Evolutionary conservation across 768 basidiomycete species (phyloP).

Genomic region (Agaricus subrufescens): DNA sequence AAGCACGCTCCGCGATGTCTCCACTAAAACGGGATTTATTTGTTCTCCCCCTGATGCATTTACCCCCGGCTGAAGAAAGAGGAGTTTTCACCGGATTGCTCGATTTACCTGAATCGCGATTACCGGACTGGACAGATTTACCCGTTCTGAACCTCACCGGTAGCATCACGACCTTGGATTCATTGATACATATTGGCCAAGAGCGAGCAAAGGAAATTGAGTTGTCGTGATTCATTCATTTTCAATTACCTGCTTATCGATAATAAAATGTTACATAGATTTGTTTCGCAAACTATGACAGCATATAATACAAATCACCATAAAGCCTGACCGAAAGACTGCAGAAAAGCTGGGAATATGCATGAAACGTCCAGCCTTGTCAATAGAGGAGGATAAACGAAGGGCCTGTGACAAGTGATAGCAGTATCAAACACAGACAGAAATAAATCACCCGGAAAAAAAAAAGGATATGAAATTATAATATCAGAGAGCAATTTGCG

Average conservation of each 20-base stretch:
- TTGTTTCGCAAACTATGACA: not conserved
- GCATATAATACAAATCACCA: not conserved
- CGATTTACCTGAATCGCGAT: conserved; percentile 48
- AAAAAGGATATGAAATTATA: not conserved
- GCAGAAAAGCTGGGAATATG: not conserved
- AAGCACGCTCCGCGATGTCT: conserved; percentile 57
- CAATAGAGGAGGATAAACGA: not conserved
- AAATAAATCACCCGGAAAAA: not conserved
- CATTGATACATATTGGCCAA: conserved; percentile 26
- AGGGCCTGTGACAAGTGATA: not conserved
- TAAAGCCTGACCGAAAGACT: not conserved
- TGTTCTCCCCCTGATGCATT: conserved; percentile 62
- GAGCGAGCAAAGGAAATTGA: conserved; percentile 27
- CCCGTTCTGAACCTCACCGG: conserved; percentile 73
- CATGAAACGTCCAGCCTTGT: not conserved
- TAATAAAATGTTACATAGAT: not conserved
- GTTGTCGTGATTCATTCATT: conserved; percentile 18
- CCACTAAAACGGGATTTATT: conserved; percentile 61
- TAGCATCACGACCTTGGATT: conserved; percentile 30
- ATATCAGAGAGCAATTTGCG: conserved; percentile 60
- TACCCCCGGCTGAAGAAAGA: conserved; percentile 18
- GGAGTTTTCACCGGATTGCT: conserved; percentile 32
- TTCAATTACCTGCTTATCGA: not conserved
- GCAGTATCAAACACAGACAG: not conserved
- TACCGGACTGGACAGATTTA: conserved; percentile 50